Evolutionary conservation across 2,329 filamentous ascomycete species (phyloP).

Genomic region (Aspergillus puulaauensis): DNA sequence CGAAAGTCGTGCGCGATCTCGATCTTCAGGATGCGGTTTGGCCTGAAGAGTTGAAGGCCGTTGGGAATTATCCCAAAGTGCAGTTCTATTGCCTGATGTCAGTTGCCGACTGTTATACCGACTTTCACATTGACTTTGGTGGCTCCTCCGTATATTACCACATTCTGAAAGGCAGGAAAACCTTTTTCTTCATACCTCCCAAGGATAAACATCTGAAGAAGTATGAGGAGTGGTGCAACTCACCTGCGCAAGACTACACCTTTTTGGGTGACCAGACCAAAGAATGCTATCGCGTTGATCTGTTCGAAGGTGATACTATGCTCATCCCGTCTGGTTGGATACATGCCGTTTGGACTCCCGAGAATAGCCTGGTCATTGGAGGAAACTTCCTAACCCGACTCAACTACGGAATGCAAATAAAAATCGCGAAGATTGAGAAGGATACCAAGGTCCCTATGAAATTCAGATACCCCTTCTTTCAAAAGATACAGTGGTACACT

Average conservation of each 20-base stretch:
- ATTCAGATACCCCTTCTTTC: constrained; percentile 68
- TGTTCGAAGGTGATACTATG: constrained; percentile 68
- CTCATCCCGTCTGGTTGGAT: constrained; percentile 72
- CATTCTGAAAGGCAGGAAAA: constrained; percentile 67
- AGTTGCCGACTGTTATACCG: constrained; percentile 68
- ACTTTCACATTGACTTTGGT: constrained; percentile 72
- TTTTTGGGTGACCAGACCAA: constrained; percentile 65
- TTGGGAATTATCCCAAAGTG: constrained; percentile 61
- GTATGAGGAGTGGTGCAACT: constrained; percentile 70
- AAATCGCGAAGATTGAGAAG: constrained; percentile 65
- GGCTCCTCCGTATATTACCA: constrained; percentile 71
- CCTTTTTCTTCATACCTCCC: constrained; percentile 70
- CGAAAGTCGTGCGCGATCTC: constrained; percentile 65
- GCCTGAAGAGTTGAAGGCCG: constrained; percentile 52
- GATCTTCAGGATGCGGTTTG: constrained; percentile 54
- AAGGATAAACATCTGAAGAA: constrained; percentile 68
- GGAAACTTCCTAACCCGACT: constrained; percentile 67
- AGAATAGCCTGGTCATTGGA: constrained; percentile 69
- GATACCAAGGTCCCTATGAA: constrained; percentile 64
- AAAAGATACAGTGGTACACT: constrained; percentile 69
- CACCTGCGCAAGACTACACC: constrained; percentile 64
- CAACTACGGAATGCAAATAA: constrained; percentile 67
- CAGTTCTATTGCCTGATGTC: constrained; percentile 72
- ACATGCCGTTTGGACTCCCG: constrained; percentile 69
- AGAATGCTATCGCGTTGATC: constrained; percentile 66